Evolutionary conservation across 345 rosid species (phyloP).

Genomic region (Firmiana major): DNA sequence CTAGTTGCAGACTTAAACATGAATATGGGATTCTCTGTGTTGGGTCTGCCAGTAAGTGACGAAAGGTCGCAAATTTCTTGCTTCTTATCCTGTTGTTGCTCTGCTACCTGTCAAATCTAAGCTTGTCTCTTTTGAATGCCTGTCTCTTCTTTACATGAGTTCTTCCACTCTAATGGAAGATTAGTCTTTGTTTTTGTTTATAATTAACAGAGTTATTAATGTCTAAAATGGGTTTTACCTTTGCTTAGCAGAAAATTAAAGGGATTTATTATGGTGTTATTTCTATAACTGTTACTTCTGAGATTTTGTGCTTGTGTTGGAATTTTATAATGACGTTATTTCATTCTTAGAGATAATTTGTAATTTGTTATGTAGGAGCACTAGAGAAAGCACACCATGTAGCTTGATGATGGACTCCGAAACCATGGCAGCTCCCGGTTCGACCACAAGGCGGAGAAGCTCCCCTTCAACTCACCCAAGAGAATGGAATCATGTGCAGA

Average conservation of each 20-base stretch:
- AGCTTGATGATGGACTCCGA: slow-evolving; percentile 36
- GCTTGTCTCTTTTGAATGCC: not conserved
- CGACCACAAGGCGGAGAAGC: slow-evolving; percentile 39
- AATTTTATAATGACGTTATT: not conserved
- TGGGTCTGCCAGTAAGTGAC: slow-evolving; percentile 2
- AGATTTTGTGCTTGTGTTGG: not conserved
- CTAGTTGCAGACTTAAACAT: slow-evolving; percentile 8
- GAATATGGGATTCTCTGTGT: slow-evolving; percentile 17
- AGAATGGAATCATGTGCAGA: slow-evolving; percentile 17
- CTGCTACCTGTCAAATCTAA: not conserved
- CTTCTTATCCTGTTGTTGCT: not conserved
- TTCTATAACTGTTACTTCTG: not conserved
- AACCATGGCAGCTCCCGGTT: slow-evolving; percentile 42
- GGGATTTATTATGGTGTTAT: too few species aligned
- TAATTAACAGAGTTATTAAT: not conserved
- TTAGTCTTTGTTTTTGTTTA: not conserved
- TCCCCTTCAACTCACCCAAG: slow-evolving; percentile 27
- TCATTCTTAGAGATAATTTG: not conserved
- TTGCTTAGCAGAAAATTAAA: not conserved
- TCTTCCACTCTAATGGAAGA: not conserved
- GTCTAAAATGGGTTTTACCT: not conserved
- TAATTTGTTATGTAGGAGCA: slow-evolving; percentile 32
- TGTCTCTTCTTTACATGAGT: not conserved
- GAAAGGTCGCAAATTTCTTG: slow-evolving; percentile 1
- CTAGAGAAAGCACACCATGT: slow-evolving; percentile 56